Evolutionary conservation across 345 rosid species (phyloP).

Genomic region (Gossypium australe): DNA sequence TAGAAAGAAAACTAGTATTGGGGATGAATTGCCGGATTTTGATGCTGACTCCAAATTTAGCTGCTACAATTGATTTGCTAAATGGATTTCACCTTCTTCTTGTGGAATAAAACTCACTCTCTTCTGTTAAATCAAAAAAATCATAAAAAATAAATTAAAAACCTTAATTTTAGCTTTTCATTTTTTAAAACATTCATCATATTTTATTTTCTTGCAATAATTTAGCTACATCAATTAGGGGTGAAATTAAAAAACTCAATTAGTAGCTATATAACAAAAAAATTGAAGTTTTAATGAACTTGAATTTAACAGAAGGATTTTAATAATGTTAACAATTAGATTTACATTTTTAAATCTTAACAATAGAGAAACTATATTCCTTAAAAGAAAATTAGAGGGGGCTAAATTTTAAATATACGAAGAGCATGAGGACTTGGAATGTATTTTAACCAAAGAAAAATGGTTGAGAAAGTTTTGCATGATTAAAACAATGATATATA

Average conservation of each 20-base stretch:
- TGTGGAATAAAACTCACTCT: constrained; percentile 8
- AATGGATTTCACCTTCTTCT: background rate
- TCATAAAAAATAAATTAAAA: background rate
- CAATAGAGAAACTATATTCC: too few species aligned
- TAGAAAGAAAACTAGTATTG: too few species aligned
- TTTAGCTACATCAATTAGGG: background rate
- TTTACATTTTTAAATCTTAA: too few species aligned
- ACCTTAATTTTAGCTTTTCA: background rate
- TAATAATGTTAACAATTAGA: too few species aligned
- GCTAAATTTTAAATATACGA: too few species aligned
- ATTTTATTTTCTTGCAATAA: background rate
- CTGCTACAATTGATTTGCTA: background rate
- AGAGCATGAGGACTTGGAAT: too few species aligned
- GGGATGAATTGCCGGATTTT: background rate
- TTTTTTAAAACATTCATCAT: background rate
- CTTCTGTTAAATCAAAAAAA: background rate
- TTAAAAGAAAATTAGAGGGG: too few species aligned
- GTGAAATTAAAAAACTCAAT: too few species aligned
- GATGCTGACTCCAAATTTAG: background rate
- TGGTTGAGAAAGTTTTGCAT: background rate
- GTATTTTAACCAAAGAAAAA: background rate
- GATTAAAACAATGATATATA: background rate
- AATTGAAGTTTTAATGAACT: too few species aligned
- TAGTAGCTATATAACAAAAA: too few species aligned
- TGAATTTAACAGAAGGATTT: too few species aligned